Evolutionary conservation across 2,329 filamentous ascomycete species (phyloP).

Genomic region (Aureobasidium sp.): DNA sequence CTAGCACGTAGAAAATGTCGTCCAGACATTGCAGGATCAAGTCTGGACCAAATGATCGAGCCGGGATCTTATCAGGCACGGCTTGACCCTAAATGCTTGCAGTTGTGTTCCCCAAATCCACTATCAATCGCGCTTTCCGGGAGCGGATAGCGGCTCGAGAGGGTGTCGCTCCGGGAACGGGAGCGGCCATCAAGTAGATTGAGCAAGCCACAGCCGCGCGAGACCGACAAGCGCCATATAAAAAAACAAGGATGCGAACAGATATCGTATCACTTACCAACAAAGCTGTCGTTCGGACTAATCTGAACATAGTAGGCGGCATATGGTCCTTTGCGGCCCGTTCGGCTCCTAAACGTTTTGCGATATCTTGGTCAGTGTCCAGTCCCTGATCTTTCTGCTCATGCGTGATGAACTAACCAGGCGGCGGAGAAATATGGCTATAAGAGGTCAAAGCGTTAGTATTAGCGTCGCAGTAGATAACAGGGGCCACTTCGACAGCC

Average conservation of each 20-base stretch:
- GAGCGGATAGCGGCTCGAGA: neutral
- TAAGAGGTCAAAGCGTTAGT: slow-evolving; percentile 10
- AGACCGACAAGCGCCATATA: neutral
- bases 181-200: neutral
- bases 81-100: neutral
- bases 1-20: neutral
- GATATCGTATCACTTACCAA: slow-evolving; percentile 46
- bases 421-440: slow-evolving; percentile 75
- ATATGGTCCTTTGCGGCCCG: slow-evolving; percentile 77
- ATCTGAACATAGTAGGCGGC: slow-evolving; percentile 83
- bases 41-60: neutral
- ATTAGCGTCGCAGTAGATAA: neutral
- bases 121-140: neutral
- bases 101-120: neutral
- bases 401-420: slow-evolving; percentile 43
- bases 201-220: neutral
- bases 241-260: neutral
- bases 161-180: neutral
- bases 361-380: slow-evolving; percentile 4
- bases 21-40: neutral
- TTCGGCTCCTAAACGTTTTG: slow-evolving; percentile 53
- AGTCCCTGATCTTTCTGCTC: slow-evolving; percentile 3
- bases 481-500: neutral
- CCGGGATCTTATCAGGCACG: neutral
- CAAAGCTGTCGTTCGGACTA: slow-evolving; percentile 60